Evolutionary conservation across 805 yeast genomes (phyloP).

Genomic region (Lipomyces oligophaga): DNA sequence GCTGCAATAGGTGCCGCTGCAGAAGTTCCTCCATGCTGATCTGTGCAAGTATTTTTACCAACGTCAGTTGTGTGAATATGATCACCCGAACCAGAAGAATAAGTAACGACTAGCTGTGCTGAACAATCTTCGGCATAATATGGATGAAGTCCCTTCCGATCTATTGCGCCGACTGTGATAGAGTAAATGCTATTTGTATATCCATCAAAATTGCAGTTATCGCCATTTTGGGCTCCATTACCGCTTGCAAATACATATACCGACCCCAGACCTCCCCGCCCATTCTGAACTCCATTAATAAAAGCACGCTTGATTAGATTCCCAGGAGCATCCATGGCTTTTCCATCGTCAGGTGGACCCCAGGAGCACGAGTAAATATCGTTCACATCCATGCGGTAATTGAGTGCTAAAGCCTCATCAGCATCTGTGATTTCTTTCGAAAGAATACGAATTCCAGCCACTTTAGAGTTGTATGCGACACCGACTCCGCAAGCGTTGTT

Average conservation of each 20-base stretch:
- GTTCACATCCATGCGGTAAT: slow-evolving; percentile 73
- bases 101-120: slow-evolving; percentile 91
- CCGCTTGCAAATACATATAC: slow-evolving; percentile 95
- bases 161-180: slow-evolving; percentile 91
- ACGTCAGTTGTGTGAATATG: slow-evolving; percentile 72
- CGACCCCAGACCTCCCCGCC: slow-evolving; percentile 77
- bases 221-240: slow-evolving; percentile 79
- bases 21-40: slow-evolving; percentile 89
- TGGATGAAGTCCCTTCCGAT: slow-evolving; percentile 81
- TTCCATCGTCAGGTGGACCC: slow-evolving; percentile 97
- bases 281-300: slow-evolving; percentile 77
- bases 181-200: slow-evolving; percentile 94
- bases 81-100: slow-evolving; percentile 86
- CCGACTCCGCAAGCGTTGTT: slow-evolving; percentile 94
- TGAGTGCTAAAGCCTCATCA: slow-evolving; percentile 87
- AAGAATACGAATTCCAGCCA: slow-evolving; percentile 84
- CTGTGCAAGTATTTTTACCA: slow-evolving; percentile 63
- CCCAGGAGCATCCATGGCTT: slow-evolving; percentile 80
- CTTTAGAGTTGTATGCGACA: slow-evolving; percentile 83
- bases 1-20: slow-evolving; percentile 99
- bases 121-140: slow-evolving; percentile 88
- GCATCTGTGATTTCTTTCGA: slow-evolving; percentile 76
- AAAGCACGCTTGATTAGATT: slow-evolving; percentile 73
- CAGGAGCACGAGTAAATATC: slow-evolving; percentile 96
- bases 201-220: slow-evolving; percentile 95